Percentiles rank a stretch among this genome's conserved stretches.
Conservation (phyloP, 768 basidiomycete species). For the Leucocoprinus birnbaumii region DNA sequence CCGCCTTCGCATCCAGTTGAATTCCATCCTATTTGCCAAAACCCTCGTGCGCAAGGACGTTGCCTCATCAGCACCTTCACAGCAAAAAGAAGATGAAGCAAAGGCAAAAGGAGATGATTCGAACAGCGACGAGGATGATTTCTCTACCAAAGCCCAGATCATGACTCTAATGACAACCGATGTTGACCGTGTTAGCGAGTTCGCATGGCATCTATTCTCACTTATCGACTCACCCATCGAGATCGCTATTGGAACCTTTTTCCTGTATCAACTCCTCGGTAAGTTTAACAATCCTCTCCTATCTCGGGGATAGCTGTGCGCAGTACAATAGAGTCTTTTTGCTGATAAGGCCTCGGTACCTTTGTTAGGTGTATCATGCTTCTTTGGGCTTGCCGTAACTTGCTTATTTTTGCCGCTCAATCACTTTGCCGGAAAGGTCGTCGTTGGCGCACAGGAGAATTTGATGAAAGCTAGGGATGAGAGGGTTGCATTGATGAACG, state of each 20-base stretch:
- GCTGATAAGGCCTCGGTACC: neutral
- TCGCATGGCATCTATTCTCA: slow-evolving; percentile 74
- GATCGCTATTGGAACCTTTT: slow-evolving; percentile 67
- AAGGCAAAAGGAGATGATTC: slow-evolving; percentile 15
- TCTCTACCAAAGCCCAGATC: slow-evolving; percentile 72
- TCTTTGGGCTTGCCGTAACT: slow-evolving; percentile 76
- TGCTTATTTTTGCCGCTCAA: slow-evolving; percentile 75
- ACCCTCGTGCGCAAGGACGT: slow-evolving; percentile 85
- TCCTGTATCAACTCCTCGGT: slow-evolving; percentile 80
- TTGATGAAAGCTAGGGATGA: slow-evolving; percentile 93
- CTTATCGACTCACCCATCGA: slow-evolving; percentile 84
- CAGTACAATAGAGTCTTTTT: neutral
- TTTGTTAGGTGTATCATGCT: slow-evolving; percentile 56
- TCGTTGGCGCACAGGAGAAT: slow-evolving; percentile 69
- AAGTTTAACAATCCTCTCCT: slow-evolving; percentile 11
- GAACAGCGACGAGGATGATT: slow-evolving; percentile 49
- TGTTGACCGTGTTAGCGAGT: slow-evolving; percentile 86
- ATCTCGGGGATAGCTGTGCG: neutral
- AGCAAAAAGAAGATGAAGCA: slow-evolving; percentile 17
- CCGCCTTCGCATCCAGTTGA: slow-evolving; percentile 71
- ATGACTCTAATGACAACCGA: slow-evolving; percentile 98
- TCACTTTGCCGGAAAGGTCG: slow-evolving; percentile 79
- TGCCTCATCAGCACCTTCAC: slow-evolving; percentile 53
- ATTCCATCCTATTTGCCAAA: slow-evolving; percentile 83
- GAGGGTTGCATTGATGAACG: slow-evolving; percentile 89